phyloP scores from a whole-genome alignment of 2,329 filamentous ascomycete species.

The Zymoseptoria tritici region DNA sequence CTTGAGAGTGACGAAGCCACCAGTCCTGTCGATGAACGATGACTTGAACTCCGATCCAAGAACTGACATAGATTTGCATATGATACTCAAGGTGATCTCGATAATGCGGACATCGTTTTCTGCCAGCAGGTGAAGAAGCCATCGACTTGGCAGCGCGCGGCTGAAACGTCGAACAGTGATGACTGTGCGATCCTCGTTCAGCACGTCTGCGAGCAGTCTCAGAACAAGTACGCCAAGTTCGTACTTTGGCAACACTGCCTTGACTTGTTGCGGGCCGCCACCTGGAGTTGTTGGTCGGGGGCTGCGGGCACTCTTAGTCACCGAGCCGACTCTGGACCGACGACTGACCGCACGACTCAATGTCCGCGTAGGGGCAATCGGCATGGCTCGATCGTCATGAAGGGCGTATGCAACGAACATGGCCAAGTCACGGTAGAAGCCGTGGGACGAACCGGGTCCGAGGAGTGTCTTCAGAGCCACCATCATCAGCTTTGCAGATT shows the following conservation, averaged over 20 bases:
- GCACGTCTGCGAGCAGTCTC: conserved; percentile 20
- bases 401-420: conserved; percentile 91
- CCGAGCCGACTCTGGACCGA: conserved; percentile 22
- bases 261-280: conserved; percentile 8
- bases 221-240: conserved; percentile 26
- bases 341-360: conserved; percentile 24
- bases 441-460: conserved; percentile 70
- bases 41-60: conserved; percentile 75
- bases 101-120: conserved; percentile 81
- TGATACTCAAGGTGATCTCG: conserved; percentile 69
- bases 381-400: conserved; percentile 50
- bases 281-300: conserved; percentile 24
- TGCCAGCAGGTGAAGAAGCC: conserved; percentile 69
- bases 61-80: conserved; percentile 73
- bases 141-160: conserved; percentile 87
- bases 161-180: conserved; percentile 60
- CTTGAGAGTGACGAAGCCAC: conserved; percentile 81
- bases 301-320: conserved; percentile 18
- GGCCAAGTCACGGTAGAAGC: conserved; percentile 77
- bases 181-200: conserved; percentile 21
- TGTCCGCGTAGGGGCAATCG: conserved; percentile 15
- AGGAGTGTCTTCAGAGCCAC: conserved; percentile 72
- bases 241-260: conserved; percentile 16
- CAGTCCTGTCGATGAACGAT: conserved; percentile 79
- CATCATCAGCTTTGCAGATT: conserved; percentile 69